These are phyloP conservation scores for Magnusiomyces magnusii DNA, from an alignment of 1,139 yeast species.

Conservation along the genomic window DNA sequence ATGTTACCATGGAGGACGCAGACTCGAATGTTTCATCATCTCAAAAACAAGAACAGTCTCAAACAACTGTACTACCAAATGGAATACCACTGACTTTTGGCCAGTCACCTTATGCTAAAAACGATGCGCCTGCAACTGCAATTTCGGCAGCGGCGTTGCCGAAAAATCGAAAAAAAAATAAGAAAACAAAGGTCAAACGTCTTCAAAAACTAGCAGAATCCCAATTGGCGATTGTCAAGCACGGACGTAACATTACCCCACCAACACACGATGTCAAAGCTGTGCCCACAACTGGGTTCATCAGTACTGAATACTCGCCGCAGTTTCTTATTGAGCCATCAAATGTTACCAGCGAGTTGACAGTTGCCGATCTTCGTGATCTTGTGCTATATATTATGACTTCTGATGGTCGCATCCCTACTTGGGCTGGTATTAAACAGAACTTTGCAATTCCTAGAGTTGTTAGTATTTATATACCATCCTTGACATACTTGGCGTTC, in stretches of 20 bases:
- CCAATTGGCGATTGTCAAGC: background rate
- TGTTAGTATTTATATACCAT: conserved; percentile 61
- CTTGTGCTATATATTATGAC: conserved; percentile 41
- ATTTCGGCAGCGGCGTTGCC: background rate
- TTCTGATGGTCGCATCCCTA: conserved; percentile 38
- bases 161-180: background rate
- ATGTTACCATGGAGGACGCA: background rate
- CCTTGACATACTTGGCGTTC: conserved; percentile 46
- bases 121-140: background rate
- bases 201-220: background rate
- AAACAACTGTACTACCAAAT: background rate
- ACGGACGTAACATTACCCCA: background rate
- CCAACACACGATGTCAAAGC: background rate
- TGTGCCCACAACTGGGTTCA: background rate
- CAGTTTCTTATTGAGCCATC: conserved; percentile 24
- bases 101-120: background rate
- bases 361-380: conserved; percentile 41
- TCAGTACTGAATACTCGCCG: conserved; percentile 20
- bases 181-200: conserved; percentile 10
- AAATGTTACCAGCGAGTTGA: conserved; percentile 15
- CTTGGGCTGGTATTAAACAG: conserved; percentile 36
- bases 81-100: background rate
- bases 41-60: background rate
- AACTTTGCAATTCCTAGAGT: conserved; percentile 38
- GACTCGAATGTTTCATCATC: background rate